phyloP scores from a whole-genome alignment of 345 rosid genomes.

The Hibiscus tridactylites region DNA sequence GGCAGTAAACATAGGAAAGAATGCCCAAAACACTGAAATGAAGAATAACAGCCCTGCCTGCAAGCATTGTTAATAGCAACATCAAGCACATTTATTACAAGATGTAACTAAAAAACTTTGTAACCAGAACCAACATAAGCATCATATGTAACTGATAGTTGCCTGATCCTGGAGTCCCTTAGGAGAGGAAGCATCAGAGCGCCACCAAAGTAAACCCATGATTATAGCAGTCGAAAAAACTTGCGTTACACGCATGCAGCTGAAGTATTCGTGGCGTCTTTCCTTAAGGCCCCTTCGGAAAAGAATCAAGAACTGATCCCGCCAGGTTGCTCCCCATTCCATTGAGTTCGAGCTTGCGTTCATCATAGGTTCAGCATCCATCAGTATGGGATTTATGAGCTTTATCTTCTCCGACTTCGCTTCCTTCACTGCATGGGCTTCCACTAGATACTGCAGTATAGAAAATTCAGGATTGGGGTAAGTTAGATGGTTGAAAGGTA shows the following conservation, averaged over 20 bases:
- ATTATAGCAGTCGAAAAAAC: constrained; percentile 21
- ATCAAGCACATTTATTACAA: neutral
- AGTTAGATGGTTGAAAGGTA: neutral
- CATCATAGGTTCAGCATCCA: constrained; percentile 9
- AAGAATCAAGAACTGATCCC: constrained; percentile 26
- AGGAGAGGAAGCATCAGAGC: constrained; percentile 22
- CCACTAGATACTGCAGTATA: constrained; percentile 14
- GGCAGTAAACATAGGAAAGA: constrained; percentile 25
- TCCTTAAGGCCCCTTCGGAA: constrained; percentile 19
- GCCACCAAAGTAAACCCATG: constrained; percentile 24
- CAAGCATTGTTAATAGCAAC: neutral
- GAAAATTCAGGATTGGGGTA: neutral
- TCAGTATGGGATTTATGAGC: neutral
- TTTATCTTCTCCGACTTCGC: constrained; percentile 1
- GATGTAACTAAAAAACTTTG: neutral
- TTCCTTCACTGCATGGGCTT: constrained; percentile 9
- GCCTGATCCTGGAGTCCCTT: constrained; percentile 30
- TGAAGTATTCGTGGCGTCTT: constrained; percentile 25
- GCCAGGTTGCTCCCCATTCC: constrained; percentile 20
- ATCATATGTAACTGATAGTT: neutral
- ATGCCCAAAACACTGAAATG: constrained; percentile 31
- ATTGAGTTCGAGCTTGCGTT: neutral
- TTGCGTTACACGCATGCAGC: constrained; percentile 20
- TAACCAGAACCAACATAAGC: neutral
- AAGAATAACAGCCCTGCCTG: constrained; percentile 31